Evolutionary conservation across 148 eudicot genomes (phyloP).

Genomic region (Persicaria tinctoria): DNA sequence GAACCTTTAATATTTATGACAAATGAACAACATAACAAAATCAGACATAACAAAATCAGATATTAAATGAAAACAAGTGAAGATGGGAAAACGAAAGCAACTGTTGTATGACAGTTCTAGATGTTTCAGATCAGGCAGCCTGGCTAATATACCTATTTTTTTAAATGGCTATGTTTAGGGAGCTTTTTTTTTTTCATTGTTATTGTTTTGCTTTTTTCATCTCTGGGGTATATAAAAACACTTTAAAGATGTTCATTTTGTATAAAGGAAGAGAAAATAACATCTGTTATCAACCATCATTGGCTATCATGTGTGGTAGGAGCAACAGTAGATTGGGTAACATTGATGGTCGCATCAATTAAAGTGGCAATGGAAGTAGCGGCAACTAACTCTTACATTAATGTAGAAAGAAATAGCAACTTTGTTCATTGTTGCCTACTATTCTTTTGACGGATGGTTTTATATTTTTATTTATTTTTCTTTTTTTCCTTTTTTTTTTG

Average conservation of each 20-base stretch:
- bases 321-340: neutral
- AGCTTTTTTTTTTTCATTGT: neutral
- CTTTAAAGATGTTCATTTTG: conserved; percentile 1
- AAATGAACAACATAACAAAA: neutral
- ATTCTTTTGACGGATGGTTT: neutral
- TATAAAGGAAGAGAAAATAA: neutral
- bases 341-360: neutral
- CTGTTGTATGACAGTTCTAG: neutral
- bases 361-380: neutral
- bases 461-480: neutral
- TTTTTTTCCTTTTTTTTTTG: neutral
- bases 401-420: neutral
- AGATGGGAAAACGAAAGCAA: neutral
- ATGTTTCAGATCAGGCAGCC: neutral
- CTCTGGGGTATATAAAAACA: neutral
- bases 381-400: neutral
- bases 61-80: neutral
- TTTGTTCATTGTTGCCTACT: neutral
- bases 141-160: neutral
- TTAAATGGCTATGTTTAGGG: neutral
- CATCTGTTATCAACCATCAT: neutral
- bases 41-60: neutral
- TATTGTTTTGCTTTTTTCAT: neutral
- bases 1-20: neutral
- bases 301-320: neutral